A percentile compares a stretch with the other conserved stretches of the same genome.
Evolutionary conservation across 805 yeast species (phyloP).

Genomic region (Wickerhamiella bombiphila): DNA sequence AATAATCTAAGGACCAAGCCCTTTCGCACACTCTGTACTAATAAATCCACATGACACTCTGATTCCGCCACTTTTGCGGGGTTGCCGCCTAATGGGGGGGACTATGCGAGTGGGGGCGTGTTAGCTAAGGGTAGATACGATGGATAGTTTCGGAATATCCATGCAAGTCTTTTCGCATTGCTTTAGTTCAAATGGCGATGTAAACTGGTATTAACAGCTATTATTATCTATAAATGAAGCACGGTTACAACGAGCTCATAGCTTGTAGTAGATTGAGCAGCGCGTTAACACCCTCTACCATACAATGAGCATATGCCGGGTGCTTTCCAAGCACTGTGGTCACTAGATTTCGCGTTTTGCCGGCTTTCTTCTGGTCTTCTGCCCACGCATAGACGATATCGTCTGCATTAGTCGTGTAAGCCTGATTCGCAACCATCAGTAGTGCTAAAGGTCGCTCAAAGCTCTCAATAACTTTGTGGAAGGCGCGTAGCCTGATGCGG

Average conservation of each 20-base stretch:
- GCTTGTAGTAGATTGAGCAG: constrained; percentile 18
- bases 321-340: constrained; percentile 21
- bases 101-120: too few relatives aligned
- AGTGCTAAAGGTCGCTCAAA: constrained; percentile 10
- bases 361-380: constrained; percentile 8
- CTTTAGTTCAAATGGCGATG: too few relatives aligned
- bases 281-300: constrained; percentile 23
- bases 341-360: constrained; percentile 12
- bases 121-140: too few relatives aligned
- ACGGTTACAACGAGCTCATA: constrained; percentile 6
- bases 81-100: too few relatives aligned
- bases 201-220: too few relatives aligned
- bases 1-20: too few relatives aligned
- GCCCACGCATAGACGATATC: constrained; percentile 22
- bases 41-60: too few relatives aligned
- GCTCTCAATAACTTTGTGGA: constrained; percentile 8
- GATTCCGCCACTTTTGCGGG: too few relatives aligned
- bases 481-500: constrained; percentile 28
- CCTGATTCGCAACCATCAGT: constrained; percentile 19
- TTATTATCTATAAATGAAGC: too few relatives aligned
- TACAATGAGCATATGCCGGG: constrained; percentile 21
- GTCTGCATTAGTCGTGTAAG: constrained; percentile 19
- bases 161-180: too few relatives aligned
- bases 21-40: too few relatives aligned
- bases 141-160: too few relatives aligned